Conservation (phyloP, 805 yeast genomes). For the Kurtzmaniella fragi region DNA sequence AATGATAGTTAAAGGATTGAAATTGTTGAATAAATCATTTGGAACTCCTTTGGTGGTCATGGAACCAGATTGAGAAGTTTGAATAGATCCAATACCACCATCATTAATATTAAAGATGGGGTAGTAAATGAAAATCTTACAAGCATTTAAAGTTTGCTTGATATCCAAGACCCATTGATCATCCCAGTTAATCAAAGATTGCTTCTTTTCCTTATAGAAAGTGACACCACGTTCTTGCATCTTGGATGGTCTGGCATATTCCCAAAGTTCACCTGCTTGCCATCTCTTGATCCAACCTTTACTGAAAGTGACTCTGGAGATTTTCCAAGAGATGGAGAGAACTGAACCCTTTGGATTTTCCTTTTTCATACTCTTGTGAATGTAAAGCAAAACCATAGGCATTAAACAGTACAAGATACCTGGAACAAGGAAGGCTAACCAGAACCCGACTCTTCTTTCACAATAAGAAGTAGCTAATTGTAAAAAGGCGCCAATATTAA, state of each 20-base stretch:
- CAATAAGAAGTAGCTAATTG: conserved; percentile 48
- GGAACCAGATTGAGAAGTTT: conserved; percentile 50
- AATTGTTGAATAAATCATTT: conserved; percentile 50
- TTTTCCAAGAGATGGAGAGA: conserved; percentile 37
- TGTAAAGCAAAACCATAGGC: conserved; percentile 23
- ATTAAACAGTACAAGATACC: conserved; percentile 24
- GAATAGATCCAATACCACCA: conserved; percentile 44
- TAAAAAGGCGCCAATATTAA: conserved; percentile 51
- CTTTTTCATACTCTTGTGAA: conserved; percentile 25
- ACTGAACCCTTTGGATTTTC: conserved; percentile 43
- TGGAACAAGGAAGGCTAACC: conserved; percentile 44
- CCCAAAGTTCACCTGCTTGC: conserved; percentile 41
- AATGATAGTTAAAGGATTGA: conserved; percentile 51
- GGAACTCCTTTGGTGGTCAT: conserved; percentile 51
- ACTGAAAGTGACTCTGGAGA: conserved; percentile 37
- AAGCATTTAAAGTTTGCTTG: conserved; percentile 38
- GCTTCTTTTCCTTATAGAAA: conserved; percentile 21
- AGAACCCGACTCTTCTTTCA: conserved; percentile 35
- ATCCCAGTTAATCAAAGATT: conserved; percentile 31
- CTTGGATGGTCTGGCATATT: conserved; percentile 40
- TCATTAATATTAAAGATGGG: conserved; percentile 37
- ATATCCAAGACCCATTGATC: conserved; percentile 46
- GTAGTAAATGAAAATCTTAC: conserved; percentile 42
- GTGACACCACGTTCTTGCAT: conserved; percentile 41
- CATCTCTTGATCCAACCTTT: conserved; percentile 40